Percentiles rank a stretch among this genome's conserved stretches.
Evolutionary conservation across 2,329 filamentous ascomycete genomes (phyloP).

Genomic region (Cercospora brassicicola): DNA sequence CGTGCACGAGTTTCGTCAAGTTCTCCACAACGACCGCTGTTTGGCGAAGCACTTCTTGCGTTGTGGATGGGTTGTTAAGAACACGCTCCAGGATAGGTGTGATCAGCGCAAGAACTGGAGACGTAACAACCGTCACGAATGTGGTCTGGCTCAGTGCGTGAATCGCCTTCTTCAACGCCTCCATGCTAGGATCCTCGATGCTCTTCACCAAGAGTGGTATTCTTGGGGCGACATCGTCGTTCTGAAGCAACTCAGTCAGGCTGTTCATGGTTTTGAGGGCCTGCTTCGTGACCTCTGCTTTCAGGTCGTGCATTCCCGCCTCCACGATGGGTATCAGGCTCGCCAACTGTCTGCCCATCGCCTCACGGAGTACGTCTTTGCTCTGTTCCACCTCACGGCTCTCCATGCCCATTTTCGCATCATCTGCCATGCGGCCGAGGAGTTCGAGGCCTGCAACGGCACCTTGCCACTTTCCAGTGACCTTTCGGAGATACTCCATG

Average conservation of each 20-base stretch:
- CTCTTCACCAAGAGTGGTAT: slow-evolving; percentile 90
- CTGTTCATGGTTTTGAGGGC: slow-evolving; percentile 90
- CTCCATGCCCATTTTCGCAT: slow-evolving; percentile 81
- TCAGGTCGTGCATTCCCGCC: slow-evolving; percentile 93
- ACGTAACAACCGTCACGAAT: slow-evolving; percentile 96
- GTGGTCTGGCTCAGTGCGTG: slow-evolving; percentile 95
- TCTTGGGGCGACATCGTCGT: slow-evolving; percentile 91
- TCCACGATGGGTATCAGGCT: slow-evolving; percentile 88
- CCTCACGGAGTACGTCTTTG: slow-evolving; percentile 85
- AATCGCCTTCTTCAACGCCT: slow-evolving; percentile 91
- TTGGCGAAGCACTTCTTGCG: slow-evolving; percentile 91
- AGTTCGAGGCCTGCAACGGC: slow-evolving; percentile 82
- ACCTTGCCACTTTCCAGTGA: slow-evolving; percentile 95
- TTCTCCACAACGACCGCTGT: slow-evolving; percentile 97
- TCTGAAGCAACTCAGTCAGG: slow-evolving; percentile 83
- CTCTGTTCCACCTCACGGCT: slow-evolving; percentile 80
- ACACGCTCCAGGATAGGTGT: slow-evolving; percentile 93
- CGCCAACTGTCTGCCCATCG: slow-evolving; percentile 86
- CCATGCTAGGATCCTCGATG: slow-evolving; percentile 88
- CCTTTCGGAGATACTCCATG: slow-evolving; percentile 72
- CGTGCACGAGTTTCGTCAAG: slow-evolving; percentile 95
- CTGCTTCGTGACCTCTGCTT: slow-evolving; percentile 81
- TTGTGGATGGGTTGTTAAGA: slow-evolving; percentile 84
- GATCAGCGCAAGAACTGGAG: slow-evolving; percentile 87
- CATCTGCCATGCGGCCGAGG: slow-evolving; percentile 90